Conservation (phyloP, 768 basidiomycete genomes). For the Auricularia sp. region DNA sequence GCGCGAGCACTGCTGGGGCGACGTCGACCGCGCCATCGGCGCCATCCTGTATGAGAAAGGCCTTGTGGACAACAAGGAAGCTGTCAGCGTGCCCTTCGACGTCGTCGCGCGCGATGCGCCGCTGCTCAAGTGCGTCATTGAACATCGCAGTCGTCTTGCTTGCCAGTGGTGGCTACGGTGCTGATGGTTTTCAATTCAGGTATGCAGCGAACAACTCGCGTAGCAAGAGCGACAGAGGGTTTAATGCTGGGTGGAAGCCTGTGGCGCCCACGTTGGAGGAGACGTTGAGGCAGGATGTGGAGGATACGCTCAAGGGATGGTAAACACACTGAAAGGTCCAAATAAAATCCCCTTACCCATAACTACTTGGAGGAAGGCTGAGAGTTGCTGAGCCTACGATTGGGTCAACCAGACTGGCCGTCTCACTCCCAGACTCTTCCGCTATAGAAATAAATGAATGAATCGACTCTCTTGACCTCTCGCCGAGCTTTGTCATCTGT, state of each 20-base stretch:
- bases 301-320: neutral
- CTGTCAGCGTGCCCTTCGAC: conserved; percentile 7
- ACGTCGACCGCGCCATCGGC: conserved; percentile 10
- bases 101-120: neutral
- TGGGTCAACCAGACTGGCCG: no score
- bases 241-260: neutral
- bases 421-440: no score
- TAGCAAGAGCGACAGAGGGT: neutral
- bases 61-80: conserved; percentile 7
- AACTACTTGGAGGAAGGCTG: no score
- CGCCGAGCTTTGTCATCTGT: no score
- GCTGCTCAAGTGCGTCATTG: neutral
- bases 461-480: no score
- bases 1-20: conserved; percentile 14
- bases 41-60: conserved; percentile 9
- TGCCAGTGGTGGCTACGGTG: neutral
- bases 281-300: neutral
- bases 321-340: neutral
- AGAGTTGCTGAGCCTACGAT: no score
- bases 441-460: no score
- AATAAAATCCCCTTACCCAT: no score
- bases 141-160: no score
- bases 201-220: neutral
- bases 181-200: neutral
- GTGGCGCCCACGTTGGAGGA: neutral